These are phyloP conservation scores for Ogataea henricii DNA, from an alignment of 805 yeast genomes.

Conservation along the genomic window DNA sequence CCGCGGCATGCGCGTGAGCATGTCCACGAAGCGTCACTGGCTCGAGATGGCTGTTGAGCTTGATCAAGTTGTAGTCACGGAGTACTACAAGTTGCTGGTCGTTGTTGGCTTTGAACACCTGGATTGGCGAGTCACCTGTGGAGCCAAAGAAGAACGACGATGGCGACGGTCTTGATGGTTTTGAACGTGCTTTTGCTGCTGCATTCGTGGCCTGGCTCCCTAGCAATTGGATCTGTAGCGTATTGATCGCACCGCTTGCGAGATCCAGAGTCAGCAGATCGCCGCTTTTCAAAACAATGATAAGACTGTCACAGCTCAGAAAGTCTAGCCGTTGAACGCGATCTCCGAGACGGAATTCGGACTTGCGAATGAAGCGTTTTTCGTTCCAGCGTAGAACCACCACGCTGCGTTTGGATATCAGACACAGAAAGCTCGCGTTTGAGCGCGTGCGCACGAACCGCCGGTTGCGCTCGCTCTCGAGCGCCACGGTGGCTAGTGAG, in stretches of 20 bases:
- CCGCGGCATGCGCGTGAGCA: conserved; percentile 19
- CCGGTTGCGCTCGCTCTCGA: conserved; percentile 11
- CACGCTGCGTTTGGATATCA: conserved; percentile 27
- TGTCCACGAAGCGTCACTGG: conserved; percentile 20
- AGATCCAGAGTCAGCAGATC: conserved; percentile 25
- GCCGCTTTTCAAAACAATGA: conserved; percentile 27
- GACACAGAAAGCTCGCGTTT: conserved; percentile 21
- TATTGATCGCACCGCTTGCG: conserved; percentile 15
- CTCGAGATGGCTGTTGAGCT: conserved; percentile 26
- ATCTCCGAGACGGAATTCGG: conserved; percentile 30
- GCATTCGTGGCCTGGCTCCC: conserved; percentile 11
- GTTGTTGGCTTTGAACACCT: conserved; percentile 26
- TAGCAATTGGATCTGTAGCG: conserved; percentile 28
- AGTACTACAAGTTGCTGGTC: conserved; percentile 30
- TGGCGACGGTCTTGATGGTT: not conserved
- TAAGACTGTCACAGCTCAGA: conserved; percentile 24
- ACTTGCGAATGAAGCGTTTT: conserved; percentile 24
- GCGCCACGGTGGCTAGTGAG: conserved; percentile 33
- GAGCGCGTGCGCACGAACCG: conserved; percentile 12
- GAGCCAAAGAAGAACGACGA: conserved; percentile 26
- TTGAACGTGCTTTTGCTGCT: conserved; percentile 1
- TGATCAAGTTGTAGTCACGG: conserved; percentile 28
- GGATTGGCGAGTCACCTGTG: conserved; percentile 17
- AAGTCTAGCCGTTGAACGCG: conserved; percentile 28
- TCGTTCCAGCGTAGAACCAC: conserved; percentile 27